Evolutionary conservation across 768 basidiomycete species (phyloP), one percentile per base, ranked within the genome.

Genomic region (Russula vinacea): DNA sequence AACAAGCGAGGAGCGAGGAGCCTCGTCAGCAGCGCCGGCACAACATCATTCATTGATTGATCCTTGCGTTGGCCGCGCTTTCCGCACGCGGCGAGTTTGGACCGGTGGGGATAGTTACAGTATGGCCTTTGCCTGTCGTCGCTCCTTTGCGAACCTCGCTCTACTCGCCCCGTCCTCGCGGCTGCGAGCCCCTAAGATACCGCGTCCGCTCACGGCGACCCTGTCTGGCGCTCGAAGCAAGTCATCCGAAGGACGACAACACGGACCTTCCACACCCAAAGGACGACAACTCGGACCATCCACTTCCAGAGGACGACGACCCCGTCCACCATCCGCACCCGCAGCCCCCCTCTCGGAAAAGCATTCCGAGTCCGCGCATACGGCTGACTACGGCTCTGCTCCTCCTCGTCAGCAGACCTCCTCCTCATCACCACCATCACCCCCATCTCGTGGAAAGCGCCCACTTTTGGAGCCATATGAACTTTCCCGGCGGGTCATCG

Each of bases 401-500:
- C 5, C 47, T 6, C 22, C 37, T 19, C 29, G 11, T n/a, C 39
- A n/a, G 24, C 32, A 52, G 19, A 1, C 22, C 35, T 5, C 35
- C 29, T 29, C 10, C 3, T 7, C 35, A 35, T 7, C 35, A 35
- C 10, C 1, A 35, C 35, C 29, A 14, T 5, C 14, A 35, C 35
- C 14, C n/a, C 16, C 35, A 22, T 9, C 17, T 37, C 10, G 17
- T 29, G 16, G 10, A 53, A 14, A 29, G 33, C 56, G 60, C 32
- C 47, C 49, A 9, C 32, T 47, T 19, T 42, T 92, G 22, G 79
- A 83, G 51, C 89, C 90, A 14, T 81, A 87, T 71, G 77, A 83
- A 1, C 83, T 92, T 32, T 81, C 87, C 0, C 58, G 70, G 29
- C 78, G 89, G 60, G 75, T 91, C 55, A 84, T 81, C 70, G 82